A percentile compares a stretch with the other conserved stretches of the same genome.
These are phyloP conservation scores for Fusarium luffae DNA, from an alignment of 2,329 filamentous ascomycete species.

Conservation along the genomic window DNA sequence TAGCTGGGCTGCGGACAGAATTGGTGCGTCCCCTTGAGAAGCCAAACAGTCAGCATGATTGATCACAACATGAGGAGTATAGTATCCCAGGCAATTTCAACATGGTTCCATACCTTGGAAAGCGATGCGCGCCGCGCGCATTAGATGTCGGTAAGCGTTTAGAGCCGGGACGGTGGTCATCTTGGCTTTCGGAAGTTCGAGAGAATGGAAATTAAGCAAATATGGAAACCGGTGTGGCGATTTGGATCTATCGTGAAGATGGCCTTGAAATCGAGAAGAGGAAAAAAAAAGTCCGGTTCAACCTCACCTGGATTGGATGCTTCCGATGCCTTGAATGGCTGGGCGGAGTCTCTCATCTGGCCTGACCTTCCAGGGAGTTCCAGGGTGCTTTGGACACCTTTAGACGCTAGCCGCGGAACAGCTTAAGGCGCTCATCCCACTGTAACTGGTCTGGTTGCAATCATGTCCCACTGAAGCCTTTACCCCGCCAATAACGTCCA, in stretches of 20 bases:
- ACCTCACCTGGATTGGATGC: constrained; percentile 3
- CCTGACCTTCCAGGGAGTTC: background rate
- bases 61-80: too few relatives aligned
- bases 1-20: constrained; percentile 75
- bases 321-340: background rate
- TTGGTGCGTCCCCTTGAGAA: constrained; percentile 72
- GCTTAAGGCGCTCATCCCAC: background rate
- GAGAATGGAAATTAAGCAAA: background rate
- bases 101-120: constrained; percentile 74
- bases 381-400: background rate
- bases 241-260: background rate
- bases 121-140: constrained; percentile 83
- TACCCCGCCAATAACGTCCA: constrained; percentile 41
- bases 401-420: background rate
- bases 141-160: constrained; percentile 80
- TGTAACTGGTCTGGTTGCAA: background rate
- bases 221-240: background rate
- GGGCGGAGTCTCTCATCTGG: background rate
- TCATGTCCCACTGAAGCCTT: constrained; percentile 22
- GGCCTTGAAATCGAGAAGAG: constrained; percentile 14
- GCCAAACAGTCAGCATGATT: background rate
- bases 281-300: constrained; percentile 25
- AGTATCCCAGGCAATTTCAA: background rate
- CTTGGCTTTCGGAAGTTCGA: background rate
- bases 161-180: constrained; percentile 67